phyloP scores from a whole-genome alignment of 106 monocot species.

The Platanthera guangdongensis region DNA sequence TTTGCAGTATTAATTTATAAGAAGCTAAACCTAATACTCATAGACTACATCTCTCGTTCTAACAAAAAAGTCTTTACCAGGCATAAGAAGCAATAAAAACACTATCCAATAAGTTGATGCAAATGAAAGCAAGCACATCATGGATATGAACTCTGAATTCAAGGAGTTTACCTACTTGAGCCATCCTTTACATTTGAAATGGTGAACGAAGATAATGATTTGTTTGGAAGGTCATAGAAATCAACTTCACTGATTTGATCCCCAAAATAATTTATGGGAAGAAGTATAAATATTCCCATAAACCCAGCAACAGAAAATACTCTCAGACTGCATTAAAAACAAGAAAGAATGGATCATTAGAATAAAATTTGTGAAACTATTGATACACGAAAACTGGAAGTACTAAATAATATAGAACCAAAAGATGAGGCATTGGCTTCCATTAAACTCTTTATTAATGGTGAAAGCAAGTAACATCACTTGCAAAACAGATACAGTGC shows the following conservation, averaged over 20 bases:
- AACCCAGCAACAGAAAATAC: conserved; percentile 73
- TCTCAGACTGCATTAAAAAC: conserved; percentile 55
- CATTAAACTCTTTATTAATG: not conserved
- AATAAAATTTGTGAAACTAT: not conserved
- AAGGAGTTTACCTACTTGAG: conserved; percentile 55
- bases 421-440: not conserved
- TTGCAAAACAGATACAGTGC: not conserved
- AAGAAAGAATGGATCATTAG: not conserved
- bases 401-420: not conserved
- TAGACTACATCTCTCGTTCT: not conserved
- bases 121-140: not conserved
- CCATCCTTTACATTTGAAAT: conserved; percentile 93
- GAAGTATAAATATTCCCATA: conserved; percentile 67
- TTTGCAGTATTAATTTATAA: not conserved
- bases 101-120: not conserved
- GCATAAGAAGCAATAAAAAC: not conserved
- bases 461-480: not conserved
- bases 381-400: not conserved
- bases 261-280: conserved; percentile 82
- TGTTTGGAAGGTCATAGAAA: conserved; percentile 63
- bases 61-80: not conserved
- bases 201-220: conserved; percentile 80
- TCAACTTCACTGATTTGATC: conserved; percentile 54
- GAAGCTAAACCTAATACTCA: not conserved
- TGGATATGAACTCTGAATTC: not conserved